Evolutionary conservation across 169 alveolate genomes (phyloP), one percentile per base, ranked within the genome.

Genomic region (Plasmodium adleri): DNA sequence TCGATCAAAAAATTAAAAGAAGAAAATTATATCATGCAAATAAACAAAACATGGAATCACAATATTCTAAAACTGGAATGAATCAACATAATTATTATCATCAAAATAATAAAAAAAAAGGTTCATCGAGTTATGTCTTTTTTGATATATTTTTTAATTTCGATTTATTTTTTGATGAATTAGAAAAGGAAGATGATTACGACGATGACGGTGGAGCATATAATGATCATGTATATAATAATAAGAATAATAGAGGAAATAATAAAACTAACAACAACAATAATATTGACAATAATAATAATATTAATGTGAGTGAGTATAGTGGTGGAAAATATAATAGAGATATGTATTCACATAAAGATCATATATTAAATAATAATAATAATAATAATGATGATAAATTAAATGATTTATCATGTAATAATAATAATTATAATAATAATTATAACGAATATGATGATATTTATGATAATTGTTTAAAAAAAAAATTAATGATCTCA

Each of bases 121-220:
- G 10, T n/a, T 12, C 26, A 10, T 15, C 12, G 7, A 76, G 50
- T 32, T 76, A 76, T 47, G 24, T 74, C 12, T 86, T 86, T 13
- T 72, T 70, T 39, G 92, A 86, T 28, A 72, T 86, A 6, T 86
- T 86, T 71, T 86, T 20, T 15, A 86, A 86, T 26, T 86, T 86
- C 20, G 92, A 86, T 9, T 22, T 22, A 0, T 86, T 86, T 49
- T 72, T 86, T 49, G 88, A 86, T 8, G 88, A 86, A 13, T 22
- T 86, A 13, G 73, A 54, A 17, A 39, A 26, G 8, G 74, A 56
- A 62, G 72, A 67, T 26, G 56, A 45, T 2, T 58, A 17, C 2
- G 67, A 22, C 1, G 72, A 3, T 26, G 54, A 6, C 9, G 3
- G 1, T n/a, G 76, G 22, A 66, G 54, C n/a, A 9, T 39, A 39